Evolutionary conservation across 2,329 filamentous ascomycete species (phyloP).

Genomic region (Trichophyton rubrum): DNA sequence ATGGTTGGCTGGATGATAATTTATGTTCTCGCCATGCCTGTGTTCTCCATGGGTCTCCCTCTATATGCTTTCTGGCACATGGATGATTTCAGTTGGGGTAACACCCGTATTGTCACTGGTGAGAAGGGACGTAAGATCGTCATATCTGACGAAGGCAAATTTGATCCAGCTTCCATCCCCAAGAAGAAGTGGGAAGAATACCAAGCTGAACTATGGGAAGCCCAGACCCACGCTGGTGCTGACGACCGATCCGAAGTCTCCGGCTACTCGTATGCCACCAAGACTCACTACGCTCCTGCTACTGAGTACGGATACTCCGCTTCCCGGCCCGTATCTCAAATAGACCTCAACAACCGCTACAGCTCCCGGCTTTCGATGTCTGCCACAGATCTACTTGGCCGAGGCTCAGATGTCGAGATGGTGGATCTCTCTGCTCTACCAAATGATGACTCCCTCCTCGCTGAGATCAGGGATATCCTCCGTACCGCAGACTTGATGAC

Average conservation of each 20-base stretch:
- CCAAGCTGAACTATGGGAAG: conserved; percentile 94
- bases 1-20: conserved; percentile 99
- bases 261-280: conserved; percentile 90
- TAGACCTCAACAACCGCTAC: conserved; percentile 43
- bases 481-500: conserved; percentile 89
- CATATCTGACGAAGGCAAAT: conserved; percentile 94
- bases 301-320: conserved; percentile 61
- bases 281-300: conserved; percentile 50
- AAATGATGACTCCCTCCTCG: conserved; percentile 75
- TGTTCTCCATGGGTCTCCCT: conserved; percentile 82
- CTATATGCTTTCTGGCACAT: conserved; percentile 98
- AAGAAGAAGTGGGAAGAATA: conserved; percentile 99
- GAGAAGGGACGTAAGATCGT: conserved; percentile 87
- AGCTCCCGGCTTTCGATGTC: conserved; percentile 68
- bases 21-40: conserved; percentile 78
- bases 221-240: conserved; percentile 63
- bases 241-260: conserved; percentile 80
- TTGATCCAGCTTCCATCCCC: conserved; percentile 82
- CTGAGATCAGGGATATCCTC: conserved; percentile 90
- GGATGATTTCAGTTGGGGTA: conserved; percentile 99
- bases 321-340: conserved; percentile 49
- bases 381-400: conserved; percentile 46
- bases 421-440: conserved; percentile 63
- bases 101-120: conserved; percentile 91
- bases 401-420: conserved; percentile 57